phyloP scores from a whole-genome alignment of 768 basidiomycete species.

The Tricholoma matsutake region DNA sequence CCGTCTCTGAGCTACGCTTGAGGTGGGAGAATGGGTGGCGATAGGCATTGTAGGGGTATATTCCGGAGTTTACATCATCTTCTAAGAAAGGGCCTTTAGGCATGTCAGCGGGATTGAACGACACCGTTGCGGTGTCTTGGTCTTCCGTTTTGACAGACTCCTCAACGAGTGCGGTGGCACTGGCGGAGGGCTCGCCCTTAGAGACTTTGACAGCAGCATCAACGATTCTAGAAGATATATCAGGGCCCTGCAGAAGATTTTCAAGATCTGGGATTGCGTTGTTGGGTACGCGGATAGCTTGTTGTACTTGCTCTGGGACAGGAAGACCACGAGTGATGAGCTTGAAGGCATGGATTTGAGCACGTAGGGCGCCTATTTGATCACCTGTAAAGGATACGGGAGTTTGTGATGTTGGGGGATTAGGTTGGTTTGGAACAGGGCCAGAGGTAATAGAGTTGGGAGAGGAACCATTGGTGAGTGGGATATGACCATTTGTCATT shows the following conservation, averaged over 20 bases:
- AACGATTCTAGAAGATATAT: slow-evolving; percentile 60
- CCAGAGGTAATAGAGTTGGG: slow-evolving; percentile 46
- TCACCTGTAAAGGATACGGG: slow-evolving; percentile 77
- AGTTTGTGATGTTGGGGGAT: slow-evolving; percentile 57
- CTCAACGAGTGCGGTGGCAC: slow-evolving; percentile 28
- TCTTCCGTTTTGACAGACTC: slow-evolving; percentile 58
- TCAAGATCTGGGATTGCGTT: slow-evolving; percentile 61
- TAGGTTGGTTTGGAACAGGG: slow-evolving; percentile 45
- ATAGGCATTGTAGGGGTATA: slow-evolving; percentile 93
- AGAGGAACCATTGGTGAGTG: slow-evolving; percentile 40
- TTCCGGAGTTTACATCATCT: slow-evolving; percentile 72
- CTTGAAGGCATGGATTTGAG: slow-evolving; percentile 83
- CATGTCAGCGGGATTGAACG: slow-evolving; percentile 53
- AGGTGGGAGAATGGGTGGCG: slow-evolving; percentile 81
- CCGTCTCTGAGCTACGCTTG: slow-evolving; percentile 58
- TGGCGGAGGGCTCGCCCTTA: slow-evolving; percentile 45
- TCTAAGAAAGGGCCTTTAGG: slow-evolving; percentile 78
- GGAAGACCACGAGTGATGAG: slow-evolving; percentile 62
- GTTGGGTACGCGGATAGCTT: slow-evolving; percentile 65
- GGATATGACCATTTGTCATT: slow-evolving; percentile 49
- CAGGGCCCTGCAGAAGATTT: slow-evolving; percentile 57
- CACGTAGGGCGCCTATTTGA: slow-evolving; percentile 72
- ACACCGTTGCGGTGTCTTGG: slow-evolving; percentile 31
- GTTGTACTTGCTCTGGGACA: slow-evolving; percentile 66
- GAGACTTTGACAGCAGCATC: slow-evolving; percentile 75